Evolutionary conservation across 768 basidiomycete species (phyloP), one percentile per base, ranked within the genome.

Genomic region (Russula emetica): DNA sequence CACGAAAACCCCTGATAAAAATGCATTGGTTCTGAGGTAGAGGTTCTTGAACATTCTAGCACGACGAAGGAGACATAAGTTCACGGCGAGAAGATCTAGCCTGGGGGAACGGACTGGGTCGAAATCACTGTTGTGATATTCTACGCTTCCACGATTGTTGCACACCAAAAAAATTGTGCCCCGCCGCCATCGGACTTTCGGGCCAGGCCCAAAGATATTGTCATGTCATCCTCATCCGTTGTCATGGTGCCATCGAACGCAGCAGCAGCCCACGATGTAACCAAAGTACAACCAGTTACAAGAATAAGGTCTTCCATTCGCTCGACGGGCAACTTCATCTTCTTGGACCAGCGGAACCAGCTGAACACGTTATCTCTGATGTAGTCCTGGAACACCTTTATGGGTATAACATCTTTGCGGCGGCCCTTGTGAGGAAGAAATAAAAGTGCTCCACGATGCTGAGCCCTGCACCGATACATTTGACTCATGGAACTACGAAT

Each of bases 1-100:
- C 58, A 10, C 63, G 63, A 26, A 47, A 64, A 10, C 58, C 63
- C 26, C 42, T 59, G 13, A 64, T 47, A 26, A 64, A 64, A 2
- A 64, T 36, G 16, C 63, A 64, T n/a, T 64, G 63, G 34, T 61
- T 61, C 30, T 24, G 53, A 14, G 30, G 7, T 10, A 9, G 26
- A 20, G 20, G 14, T 11, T 10, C 18, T 10, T 11, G 10, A 18
- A 8, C 22, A 5, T 28, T 18, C 16, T 26, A 28, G 6, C 10
- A n/a, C 8, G 6, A 30, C 18, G 20, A 14, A 30, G 1, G 26
- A 50, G 18, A 26, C 6, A 18, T 50, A 18, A 50, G 49, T 50
- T 3, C 2, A 26, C 1, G 8, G 49, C 2, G 7, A 50, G 49
- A 16, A 49, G 8, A 50, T 2, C 7, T 16, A 50, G 26, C 24